Conservation (phyloP, 176 grass and related monocot species). For the Carex pumila region DNA sequence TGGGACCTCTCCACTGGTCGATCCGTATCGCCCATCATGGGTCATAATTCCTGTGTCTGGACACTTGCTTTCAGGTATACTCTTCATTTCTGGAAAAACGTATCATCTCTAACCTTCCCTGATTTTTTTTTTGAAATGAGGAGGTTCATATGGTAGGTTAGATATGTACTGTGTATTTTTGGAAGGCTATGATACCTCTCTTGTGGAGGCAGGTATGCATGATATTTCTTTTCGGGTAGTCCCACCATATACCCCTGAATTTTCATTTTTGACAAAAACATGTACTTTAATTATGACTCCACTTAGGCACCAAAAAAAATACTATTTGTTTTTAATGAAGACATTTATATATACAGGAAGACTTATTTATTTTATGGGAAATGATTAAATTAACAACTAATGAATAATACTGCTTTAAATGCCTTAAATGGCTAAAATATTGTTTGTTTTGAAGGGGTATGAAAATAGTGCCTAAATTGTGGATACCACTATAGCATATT, state of each 20-base stretch:
- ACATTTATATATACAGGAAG: too few relatives aligned
- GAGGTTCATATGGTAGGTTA: background rate
- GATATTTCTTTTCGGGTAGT: background rate
- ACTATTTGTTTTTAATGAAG: background rate
- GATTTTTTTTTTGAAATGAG: background rate
- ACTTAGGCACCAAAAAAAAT: background rate
- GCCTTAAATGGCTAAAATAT: background rate
- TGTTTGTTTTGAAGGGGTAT: background rate
- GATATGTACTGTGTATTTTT: background rate
- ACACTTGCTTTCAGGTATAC: constrained; percentile 86
- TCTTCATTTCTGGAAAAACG: background rate
- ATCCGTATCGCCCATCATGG: constrained; percentile 72
- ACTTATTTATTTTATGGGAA: too few relatives aligned
- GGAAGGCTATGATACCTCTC: background rate
- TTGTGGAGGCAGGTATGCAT: background rate
- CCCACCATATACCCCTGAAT: background rate
- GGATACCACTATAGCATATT: background rate
- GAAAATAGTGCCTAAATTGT: background rate
- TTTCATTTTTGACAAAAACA: background rate
- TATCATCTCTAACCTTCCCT: background rate
- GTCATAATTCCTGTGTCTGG: constrained; percentile 85
- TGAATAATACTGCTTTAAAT: too few relatives aligned
- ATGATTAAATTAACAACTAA: too few relatives aligned
- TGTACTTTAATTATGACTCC: background rate
- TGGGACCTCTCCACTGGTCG: constrained; percentile 86